Evolutionary conservation across 306 rosid genomes (phyloP), one percentile per base, ranked within the genome.

Genomic region (Dalbergia oliveri): DNA sequence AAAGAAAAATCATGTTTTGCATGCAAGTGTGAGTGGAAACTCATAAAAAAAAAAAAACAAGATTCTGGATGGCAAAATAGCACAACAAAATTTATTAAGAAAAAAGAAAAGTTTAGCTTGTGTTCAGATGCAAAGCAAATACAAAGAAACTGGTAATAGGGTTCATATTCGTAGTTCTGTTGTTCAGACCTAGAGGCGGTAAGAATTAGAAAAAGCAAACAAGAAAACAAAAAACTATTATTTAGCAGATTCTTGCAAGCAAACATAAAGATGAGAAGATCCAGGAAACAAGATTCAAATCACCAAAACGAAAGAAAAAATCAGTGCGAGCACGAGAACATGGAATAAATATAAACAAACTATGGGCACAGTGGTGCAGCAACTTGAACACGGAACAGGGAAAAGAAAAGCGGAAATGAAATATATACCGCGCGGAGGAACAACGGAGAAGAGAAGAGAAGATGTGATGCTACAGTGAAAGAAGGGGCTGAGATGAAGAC

Each of bases 121-220:
- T 39, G 15, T 14, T 19, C 57, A 56, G 23, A 73, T 73, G 12
- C 8, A 12, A 7, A 72, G 2, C 0, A 13, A 69, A 13, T 3
- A 70, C 1, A 34, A 34, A 35, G 11, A 54, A 16, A 16, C 8
- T 3, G 11, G 4, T 3, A 43, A 5, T 50, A 50, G 57, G 49
- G 60, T 45, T 44, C 9, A 44, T n/a, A 6, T 43, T 43, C 47
- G 10, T n/a, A 43, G 47, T 59, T 21, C 4, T 34, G 12, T 10
- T 7, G 66, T 57, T 37, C 21, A 73, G 37, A 73, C 44, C 69
- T 3, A 74, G n/a, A 12, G 26, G 69, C 47, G 47, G 47, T 9
- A 9, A 43, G 47, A 43, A 43, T 43, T 37, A 9, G 11, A 59
- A 21, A 10, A 58, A n/a, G 11, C 21, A 18, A 8, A 15, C 9